Evolutionary conservation across 2,329 filamentous ascomycete species (phyloP).

Genomic region (Stenocarpella maydis): DNA sequence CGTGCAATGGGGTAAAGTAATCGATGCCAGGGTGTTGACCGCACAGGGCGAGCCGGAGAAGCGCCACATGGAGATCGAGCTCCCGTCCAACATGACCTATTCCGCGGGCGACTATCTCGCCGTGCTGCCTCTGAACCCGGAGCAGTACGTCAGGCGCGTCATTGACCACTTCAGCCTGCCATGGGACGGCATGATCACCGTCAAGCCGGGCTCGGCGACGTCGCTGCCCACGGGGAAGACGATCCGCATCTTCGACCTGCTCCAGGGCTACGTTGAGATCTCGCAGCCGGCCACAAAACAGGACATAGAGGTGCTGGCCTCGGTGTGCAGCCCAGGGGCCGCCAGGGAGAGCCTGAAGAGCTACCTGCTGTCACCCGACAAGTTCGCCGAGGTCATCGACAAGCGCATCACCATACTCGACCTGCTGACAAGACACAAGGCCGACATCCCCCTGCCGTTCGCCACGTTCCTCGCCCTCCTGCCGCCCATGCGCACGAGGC

Average conservation of each 20-base stretch:
- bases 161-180: constrained; percentile 73
- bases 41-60: constrained; percentile 61
- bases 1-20: constrained; percentile 65
- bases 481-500: constrained; percentile 62
- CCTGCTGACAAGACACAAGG: constrained; percentile 64
- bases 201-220: constrained; percentile 58
- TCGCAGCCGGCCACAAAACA: constrained; percentile 72
- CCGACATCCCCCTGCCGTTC: constrained; percentile 61
- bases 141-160: constrained; percentile 66
- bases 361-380: constrained; percentile 46
- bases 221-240: constrained; percentile 62
- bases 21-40: constrained; percentile 59
- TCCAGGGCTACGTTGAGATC: constrained; percentile 76
- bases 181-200: constrained; percentile 72
- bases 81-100: constrained; percentile 73
- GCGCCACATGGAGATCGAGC: constrained; percentile 70
- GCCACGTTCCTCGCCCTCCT: constrained; percentile 69
- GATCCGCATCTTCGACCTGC: constrained; percentile 68
- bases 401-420: constrained; percentile 67
- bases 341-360: constrained; percentile 46
- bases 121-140: constrained; percentile 74
- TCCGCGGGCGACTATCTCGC: constrained; percentile 79
- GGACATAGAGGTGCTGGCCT: constrained; percentile 55
- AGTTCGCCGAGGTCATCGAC: constrained; percentile 50
- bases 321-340: constrained; percentile 55